These are phyloP conservation scores for Mediolabrus comicus DNA, from an alignment of 108 stramenopile species.

Conservation along the genomic window DNA sequence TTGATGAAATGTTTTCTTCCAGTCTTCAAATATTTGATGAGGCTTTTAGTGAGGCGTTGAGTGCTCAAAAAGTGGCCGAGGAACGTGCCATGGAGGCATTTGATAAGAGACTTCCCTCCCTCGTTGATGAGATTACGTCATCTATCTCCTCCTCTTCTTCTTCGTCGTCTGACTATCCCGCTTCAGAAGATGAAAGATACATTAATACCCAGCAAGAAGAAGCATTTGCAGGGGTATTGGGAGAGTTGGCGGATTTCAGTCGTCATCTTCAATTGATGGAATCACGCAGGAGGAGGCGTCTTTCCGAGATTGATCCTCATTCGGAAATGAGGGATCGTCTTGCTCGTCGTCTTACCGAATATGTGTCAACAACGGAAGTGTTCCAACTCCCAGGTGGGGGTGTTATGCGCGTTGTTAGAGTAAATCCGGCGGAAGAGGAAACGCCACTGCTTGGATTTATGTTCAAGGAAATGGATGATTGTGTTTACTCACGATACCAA, in stretches of 20 bases:
- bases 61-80: not conserved
- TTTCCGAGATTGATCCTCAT: conserved; percentile 23
- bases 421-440: not conserved
- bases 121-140: not conserved
- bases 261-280: not conserved
- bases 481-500: conserved; percentile 13
- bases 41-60: not conserved
- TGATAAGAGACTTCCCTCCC: not conserved
- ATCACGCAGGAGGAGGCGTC: conserved; percentile 6
- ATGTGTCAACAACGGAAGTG: conserved; percentile 5
- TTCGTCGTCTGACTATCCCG: not conserved
- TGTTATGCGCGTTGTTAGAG: not conserved
- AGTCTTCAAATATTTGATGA: not conserved
- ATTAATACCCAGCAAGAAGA: not conserved
- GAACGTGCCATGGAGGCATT: not conserved
- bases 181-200: not conserved
- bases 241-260: not conserved
- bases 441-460: conserved; percentile 5
- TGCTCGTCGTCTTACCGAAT: conserved; percentile 43
- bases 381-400: conserved; percentile 27
- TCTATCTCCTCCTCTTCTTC: not conserved
- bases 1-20: not conserved
- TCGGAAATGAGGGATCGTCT: conserved; percentile 17
- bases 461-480: conserved; percentile 8
- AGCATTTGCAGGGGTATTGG: not conserved